phyloP scores from a whole-genome alignment of 2,329 filamentous ascomycete genomes.

The Fusarium illudens region DNA sequence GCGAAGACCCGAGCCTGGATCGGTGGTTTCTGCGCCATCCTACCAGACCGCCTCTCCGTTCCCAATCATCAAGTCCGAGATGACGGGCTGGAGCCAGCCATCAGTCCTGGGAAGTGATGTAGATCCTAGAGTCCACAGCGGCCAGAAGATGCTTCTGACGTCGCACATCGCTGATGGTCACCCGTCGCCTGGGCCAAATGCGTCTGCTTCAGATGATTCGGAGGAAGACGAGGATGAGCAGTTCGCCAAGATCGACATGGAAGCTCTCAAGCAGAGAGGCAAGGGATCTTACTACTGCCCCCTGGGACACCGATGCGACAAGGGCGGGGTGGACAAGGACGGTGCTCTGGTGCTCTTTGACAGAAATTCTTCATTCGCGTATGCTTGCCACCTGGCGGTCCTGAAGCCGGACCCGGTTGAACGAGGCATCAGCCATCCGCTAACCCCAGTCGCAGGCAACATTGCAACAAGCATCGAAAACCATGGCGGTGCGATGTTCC shows the following conservation, averaged over 20 bases:
- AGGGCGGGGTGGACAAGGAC: constrained; percentile 52
- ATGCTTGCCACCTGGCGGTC: constrained; percentile 27
- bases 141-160: constrained; percentile 38
- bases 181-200: constrained; percentile 25
- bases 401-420: constrained; percentile 2
- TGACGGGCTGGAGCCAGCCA: constrained; percentile 24
- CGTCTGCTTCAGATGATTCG: constrained; percentile 45
- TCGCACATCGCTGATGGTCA: constrained; percentile 24
- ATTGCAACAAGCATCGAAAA: constrained; percentile 55
- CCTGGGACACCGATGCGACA: constrained; percentile 48
- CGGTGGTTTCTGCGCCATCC: constrained; percentile 13
- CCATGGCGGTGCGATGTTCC: constrained; percentile 52
- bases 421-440: constrained; percentile 15
- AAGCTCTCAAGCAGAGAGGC: constrained; percentile 50
- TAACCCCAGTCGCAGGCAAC: constrained; percentile 47
- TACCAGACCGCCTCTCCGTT: constrained; percentile 38
- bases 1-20: constrained; percentile 24
- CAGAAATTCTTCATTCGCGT: constrained; percentile 54
- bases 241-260: constrained; percentile 50
- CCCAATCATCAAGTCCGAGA: constrained; percentile 36
- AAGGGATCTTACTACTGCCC: constrained; percentile 52
- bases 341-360: constrained; percentile 51
- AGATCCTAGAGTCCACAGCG: constrained; percentile 33
- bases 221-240: constrained; percentile 47
- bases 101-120: constrained; percentile 28